Conservation (phyloP, 495 filamentous ascomycete species). For the Daldinia vernicosa region DNA sequence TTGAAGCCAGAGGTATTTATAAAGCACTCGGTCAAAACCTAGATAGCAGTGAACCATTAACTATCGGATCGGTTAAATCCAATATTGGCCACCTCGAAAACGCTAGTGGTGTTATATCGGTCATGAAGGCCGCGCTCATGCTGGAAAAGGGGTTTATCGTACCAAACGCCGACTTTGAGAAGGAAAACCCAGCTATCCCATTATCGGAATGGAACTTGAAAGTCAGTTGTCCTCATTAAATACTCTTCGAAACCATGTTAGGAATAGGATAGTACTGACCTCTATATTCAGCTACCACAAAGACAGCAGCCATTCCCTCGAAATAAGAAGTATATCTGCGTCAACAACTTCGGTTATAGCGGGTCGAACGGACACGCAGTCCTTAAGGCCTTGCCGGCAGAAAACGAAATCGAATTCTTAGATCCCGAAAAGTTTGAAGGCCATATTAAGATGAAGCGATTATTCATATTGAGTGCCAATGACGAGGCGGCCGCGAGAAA, state of each 20-base stretch:
- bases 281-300: constrained; percentile 38
- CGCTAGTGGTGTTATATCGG: constrained; percentile 60
- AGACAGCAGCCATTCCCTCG: constrained; percentile 49
- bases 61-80: constrained; percentile 66
- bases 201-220: constrained; percentile 58
- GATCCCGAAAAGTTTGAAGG: constrained; percentile 33
- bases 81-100: constrained; percentile 68
- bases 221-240: constrained; percentile 30
- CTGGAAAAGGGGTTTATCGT: constrained; percentile 62
- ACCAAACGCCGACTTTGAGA: constrained; percentile 61
- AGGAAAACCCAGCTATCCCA: constrained; percentile 61
- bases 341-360: constrained; percentile 57
- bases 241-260: neutral
- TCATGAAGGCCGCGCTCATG: constrained; percentile 67
- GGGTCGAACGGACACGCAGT: constrained; percentile 38
- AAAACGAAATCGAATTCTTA: constrained; percentile 33
- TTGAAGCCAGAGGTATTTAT: constrained; percentile 56
- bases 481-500: constrained; percentile 38
- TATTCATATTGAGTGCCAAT: constrained; percentile 43
- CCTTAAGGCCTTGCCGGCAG: constrained; percentile 30
- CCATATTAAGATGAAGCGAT: constrained; percentile 36
- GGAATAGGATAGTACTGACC: constrained; percentile 10
- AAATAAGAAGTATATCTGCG: constrained; percentile 51
- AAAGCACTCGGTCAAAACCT: constrained; percentile 49
- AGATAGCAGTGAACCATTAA: constrained; percentile 47